Base-by-base conservation (phyloP, 2,329 filamentous ascomycete genomes). In the Xylaria sp. region DNA sequence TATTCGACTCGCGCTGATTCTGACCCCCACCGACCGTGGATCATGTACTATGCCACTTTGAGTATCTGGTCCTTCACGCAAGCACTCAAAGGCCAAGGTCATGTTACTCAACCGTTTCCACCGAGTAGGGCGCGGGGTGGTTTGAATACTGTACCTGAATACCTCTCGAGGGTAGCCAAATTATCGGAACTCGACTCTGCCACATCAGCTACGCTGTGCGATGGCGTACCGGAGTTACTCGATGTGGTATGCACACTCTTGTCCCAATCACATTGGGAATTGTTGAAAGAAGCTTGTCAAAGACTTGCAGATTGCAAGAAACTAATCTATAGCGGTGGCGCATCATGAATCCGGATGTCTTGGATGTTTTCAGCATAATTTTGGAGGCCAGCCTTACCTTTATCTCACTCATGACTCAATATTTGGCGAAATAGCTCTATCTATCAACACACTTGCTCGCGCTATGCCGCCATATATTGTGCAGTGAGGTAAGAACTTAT, bases 1-100 rank as follows among this genome's bases (percentile, higher is more conserved):
- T 97, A 97, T 78, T 91, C 89, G 0, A 90, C 92, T 13, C 87
- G 90, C 38, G 89, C 91, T 70, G 94, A 97, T 75, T 88, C 90
- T 33, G 87, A 97, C 29, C 88, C 96, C 25, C 95, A 97, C 73
- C 86, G 93, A 29, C 92, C 94, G 0, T 97, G 94, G 93, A 92
- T 96, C 49, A 86, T 97, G 76, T 97, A 97, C 80, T 95, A 95
- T 73, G 92, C 94, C 0, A 89, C 90, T 0, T 82, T 97, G 60
- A 91, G 93, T 55, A 93, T 97, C 11, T 97, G 93, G 93, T 91
- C 89, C 3, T 97, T 95, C 74, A 93, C 93, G 2, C 93, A 89
- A 73, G 92, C 94, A 0, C 80, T 95, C 15, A 91, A 88, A 0
- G 70, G 55, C 39, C 65, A 73, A 67, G 84, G 89, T 0, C 91